These are phyloP conservation scores for Arthrobotrys pseudoclavata DNA, from an alignment of 2,329 filamentous ascomycete genomes.

Conservation along the genomic window DNA sequence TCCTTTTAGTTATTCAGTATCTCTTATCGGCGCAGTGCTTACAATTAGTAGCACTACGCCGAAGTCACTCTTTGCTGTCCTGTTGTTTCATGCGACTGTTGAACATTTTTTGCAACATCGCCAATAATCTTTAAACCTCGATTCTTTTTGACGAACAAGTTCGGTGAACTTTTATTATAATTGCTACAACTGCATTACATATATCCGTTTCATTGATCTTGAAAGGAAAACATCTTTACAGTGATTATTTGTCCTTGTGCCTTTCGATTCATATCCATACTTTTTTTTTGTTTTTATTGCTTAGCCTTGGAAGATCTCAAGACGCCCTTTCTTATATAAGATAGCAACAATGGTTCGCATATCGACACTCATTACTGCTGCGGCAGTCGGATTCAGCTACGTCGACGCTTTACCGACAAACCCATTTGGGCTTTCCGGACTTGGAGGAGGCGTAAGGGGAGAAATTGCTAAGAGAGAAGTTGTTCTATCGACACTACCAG, in stretches of 20 bases:
- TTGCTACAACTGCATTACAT: background rate
- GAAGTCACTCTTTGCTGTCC: conserved; percentile 49
- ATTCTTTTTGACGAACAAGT: conserved; percentile 55
- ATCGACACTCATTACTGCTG: conserved; percentile 50
- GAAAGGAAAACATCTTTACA: background rate
- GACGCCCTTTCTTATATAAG: conserved; percentile 8
- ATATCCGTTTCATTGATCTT: too few relatives aligned
- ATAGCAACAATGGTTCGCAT: conserved; percentile 51
- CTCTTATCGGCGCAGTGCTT: conserved; percentile 57
- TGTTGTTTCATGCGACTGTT: conserved; percentile 20
- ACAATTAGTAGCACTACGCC: conserved; percentile 39
- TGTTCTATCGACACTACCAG: conserved; percentile 38
- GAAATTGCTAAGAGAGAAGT: conserved; percentile 52
- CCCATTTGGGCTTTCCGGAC: conserved; percentile 27
- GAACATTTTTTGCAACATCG: conserved; percentile 26
- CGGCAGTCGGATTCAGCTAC: conserved; percentile 45
- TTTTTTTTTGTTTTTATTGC: background rate
- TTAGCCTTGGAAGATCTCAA: background rate
- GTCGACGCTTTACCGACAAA: conserved; percentile 45
- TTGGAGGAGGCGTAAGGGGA: conserved; percentile 38
- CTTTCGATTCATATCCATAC: conserved; percentile 18
- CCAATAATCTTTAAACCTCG: conserved; percentile 32
- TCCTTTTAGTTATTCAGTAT: conserved; percentile 40
- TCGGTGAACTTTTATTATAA: conserved; percentile 48
- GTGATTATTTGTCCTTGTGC: conserved; percentile 9